These are phyloP conservation scores for Wallacemonas sp. DNA, from an alignment of 208 protist species.

Conservation along the genomic window DNA sequence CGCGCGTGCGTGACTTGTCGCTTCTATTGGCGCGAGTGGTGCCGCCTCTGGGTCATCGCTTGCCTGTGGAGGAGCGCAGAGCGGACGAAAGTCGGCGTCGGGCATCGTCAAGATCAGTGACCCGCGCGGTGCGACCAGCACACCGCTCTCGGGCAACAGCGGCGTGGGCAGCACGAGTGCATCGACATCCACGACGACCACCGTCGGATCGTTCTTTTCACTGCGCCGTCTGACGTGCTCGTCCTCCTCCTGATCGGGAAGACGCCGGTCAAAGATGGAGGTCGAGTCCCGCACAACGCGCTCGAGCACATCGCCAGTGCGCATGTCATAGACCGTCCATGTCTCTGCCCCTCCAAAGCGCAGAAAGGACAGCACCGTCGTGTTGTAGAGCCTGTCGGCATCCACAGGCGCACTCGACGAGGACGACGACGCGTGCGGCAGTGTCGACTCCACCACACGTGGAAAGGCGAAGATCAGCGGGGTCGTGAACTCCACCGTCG, in stretches of 20 bases:
- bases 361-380: background rate
- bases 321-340: constrained; percentile 1
- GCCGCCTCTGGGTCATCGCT: background rate
- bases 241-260: background rate
- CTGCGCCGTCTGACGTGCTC: background rate
- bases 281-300: background rate
- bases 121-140: constrained; percentile 4
- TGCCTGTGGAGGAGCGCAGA: background rate
- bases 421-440: background rate
- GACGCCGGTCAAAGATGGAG: background rate
- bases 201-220: no score
- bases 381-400: background rate
- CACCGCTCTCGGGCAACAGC: background rate
- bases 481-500: background rate
- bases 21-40: no score
- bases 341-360: background rate
- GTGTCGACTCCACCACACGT: background rate
- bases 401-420: background rate
- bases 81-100: constrained; percentile 18
- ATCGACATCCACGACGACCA: background rate
- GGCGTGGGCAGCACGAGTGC: constrained; percentile 7
- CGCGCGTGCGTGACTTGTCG: background rate
- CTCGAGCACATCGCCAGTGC: background rate
- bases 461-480: constrained; percentile 13
- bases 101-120: constrained; percentile 31